Percentiles rank a stretch among this genome's conserved stretches.
Evolutionary conservation across 2,329 filamentous ascomycete genomes (phyloP).

Genomic region (Macrophomina phaseolina): DNA sequence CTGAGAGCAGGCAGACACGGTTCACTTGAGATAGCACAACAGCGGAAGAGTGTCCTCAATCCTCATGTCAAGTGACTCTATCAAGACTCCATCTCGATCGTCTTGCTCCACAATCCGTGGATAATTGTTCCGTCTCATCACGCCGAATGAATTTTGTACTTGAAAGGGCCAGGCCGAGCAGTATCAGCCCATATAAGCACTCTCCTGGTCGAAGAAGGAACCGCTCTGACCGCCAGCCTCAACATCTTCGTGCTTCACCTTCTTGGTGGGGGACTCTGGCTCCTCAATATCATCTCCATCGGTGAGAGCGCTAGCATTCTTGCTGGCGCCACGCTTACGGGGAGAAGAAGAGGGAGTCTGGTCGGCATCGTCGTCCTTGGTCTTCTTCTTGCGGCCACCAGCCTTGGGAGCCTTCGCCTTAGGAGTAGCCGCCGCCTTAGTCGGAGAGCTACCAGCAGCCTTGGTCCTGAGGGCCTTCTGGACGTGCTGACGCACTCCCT

Average conservation of each 20-base stretch:
- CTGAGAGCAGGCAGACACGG: too few relatives aligned
- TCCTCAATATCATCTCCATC: background rate
- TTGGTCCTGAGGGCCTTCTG: background rate
- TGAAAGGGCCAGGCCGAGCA: background rate
- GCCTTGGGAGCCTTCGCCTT: background rate
- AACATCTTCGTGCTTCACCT: background rate
- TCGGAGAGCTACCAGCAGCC: background rate
- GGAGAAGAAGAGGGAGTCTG: background rate
- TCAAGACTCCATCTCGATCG: too few relatives aligned
- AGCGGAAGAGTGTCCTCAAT: too few relatives aligned
- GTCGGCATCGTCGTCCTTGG: background rate
- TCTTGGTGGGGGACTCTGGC: background rate
- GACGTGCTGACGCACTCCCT: background rate
- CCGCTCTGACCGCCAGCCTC: background rate
- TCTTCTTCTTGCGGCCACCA: slow-evolving; percentile 9
- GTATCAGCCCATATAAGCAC: background rate
- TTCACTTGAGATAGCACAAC: too few relatives aligned
- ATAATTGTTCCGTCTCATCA: too few relatives aligned
- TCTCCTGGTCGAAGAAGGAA: slow-evolving; percentile 1
- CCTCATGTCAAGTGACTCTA: too few relatives aligned
- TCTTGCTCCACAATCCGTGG: too few relatives aligned
- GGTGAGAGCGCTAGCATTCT: background rate
- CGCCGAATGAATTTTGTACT: background rate
- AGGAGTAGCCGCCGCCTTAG: background rate
- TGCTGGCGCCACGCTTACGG: background rate